These are phyloP conservation scores for Pavlovales sp. DNA, from an alignment of 208 protist species.

Conservation along the genomic window DNA sequence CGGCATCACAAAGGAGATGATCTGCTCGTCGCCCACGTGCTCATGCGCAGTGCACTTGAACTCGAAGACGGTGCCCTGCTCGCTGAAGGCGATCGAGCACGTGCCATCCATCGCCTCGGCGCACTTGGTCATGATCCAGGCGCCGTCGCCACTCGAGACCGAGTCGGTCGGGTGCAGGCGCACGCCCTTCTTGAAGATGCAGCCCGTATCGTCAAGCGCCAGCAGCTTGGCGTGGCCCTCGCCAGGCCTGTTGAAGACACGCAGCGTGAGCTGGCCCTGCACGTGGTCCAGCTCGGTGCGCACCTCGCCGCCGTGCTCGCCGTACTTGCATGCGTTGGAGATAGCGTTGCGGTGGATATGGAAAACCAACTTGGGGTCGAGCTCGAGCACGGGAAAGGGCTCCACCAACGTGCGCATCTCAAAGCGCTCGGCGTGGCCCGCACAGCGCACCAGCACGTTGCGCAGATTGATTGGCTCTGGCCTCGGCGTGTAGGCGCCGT, in stretches of 20 bases:
- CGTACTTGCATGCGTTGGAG: conserved; percentile 24
- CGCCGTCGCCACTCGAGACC: conserved; percentile 2
- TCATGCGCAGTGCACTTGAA: neutral
- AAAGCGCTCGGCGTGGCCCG: neutral
- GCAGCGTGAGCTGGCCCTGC: neutral
- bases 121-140: conserved; percentile 23
- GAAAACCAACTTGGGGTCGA: neutral
- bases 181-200: neutral
- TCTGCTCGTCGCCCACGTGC: neutral
- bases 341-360: conserved; percentile 1
- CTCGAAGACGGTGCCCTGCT: neutral
- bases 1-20: neutral
- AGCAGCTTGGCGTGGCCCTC: neutral
- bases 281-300: neutral
- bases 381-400: neutral
- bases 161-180: neutral
- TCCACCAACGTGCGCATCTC: neutral
- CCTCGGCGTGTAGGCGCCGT: neutral
- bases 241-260: neutral
- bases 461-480: neutral
- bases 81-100: neutral
- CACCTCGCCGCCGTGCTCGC: neutral
- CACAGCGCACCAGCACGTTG: neutral
- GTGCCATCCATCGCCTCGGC: neutral
- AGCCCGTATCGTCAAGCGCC: neutral